These are phyloP conservation scores for Onygenales sp. DNA, from an alignment of 2,329 filamentous ascomycete species.

Conservation along the genomic window DNA sequence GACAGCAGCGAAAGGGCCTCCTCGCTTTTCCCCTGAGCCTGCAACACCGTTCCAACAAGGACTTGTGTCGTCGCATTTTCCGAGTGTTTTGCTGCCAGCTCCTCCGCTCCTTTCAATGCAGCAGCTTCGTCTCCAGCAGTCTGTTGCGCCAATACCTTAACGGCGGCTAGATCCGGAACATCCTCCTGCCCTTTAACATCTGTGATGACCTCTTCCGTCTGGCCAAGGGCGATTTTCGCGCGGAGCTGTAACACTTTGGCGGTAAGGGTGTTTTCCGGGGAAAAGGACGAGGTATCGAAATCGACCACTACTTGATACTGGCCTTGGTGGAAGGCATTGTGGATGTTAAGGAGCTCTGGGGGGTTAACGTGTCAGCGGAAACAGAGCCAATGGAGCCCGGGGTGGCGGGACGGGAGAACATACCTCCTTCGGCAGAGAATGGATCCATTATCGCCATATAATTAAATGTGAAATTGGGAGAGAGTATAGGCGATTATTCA, in stretches of 20 bases:
- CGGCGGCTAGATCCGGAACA: constrained; percentile 65
- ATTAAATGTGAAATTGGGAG: not conserved
- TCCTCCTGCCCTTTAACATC: constrained; percentile 55
- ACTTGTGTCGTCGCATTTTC: constrained; percentile 78
- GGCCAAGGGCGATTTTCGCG: constrained; percentile 71
- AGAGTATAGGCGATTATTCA: no score
- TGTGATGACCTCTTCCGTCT: constrained; percentile 62
- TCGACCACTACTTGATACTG: constrained; percentile 81
- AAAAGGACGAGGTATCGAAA: constrained; percentile 74
- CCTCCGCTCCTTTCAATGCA: constrained; percentile 55
- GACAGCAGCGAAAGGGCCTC: constrained; percentile 71
- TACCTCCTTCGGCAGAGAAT: constrained; percentile 55
- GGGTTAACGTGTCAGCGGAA: constrained; percentile 13
- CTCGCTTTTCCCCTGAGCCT: constrained; percentile 70
- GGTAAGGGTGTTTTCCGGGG: constrained; percentile 64
- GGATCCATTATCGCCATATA: constrained; percentile 45
- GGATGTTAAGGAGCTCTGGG: constrained; percentile 57
- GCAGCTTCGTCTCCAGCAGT: constrained; percentile 50
- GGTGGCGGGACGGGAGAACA: constrained; percentile 9
- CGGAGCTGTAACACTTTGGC: constrained; percentile 72
- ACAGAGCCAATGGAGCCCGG: constrained; percentile 3
- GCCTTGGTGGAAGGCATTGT: constrained; percentile 60
- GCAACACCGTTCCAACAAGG: constrained; percentile 69
- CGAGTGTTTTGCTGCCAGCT: constrained; percentile 54
- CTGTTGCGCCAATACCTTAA: constrained; percentile 65